Percentiles rank a stretch among this genome's conserved stretches.
These are phyloP conservation scores for Podospora comata DNA, from an alignment of 495 filamentous ascomycete genomes.

Conservation along the genomic window DNA sequence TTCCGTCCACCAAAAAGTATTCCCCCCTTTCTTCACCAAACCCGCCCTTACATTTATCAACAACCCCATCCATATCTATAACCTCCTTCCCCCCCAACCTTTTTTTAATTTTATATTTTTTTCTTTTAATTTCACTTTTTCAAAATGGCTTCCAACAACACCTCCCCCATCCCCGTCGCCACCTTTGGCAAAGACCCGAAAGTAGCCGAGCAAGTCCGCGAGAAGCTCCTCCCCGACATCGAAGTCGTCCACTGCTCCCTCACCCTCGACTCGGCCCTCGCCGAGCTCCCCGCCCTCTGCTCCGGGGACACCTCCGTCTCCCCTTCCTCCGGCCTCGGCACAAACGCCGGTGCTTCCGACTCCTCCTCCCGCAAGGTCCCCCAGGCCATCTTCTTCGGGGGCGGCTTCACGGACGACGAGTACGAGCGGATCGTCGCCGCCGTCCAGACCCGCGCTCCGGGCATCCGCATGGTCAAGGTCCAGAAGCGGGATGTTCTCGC, in stretches of 20 bases:
- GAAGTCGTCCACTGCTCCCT: constrained; percentile 36
- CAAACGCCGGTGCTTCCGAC: constrained; percentile 16
- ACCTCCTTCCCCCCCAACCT: not conserved
- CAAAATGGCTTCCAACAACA: constrained; percentile 5
- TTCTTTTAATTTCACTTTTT: not conserved
- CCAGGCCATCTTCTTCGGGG: constrained; percentile 34
- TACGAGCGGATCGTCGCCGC: constrained; percentile 27
- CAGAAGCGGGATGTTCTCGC: constrained; percentile 33
- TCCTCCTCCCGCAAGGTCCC: constrained; percentile 22
- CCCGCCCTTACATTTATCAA: not conserved
- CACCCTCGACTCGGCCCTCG: constrained; percentile 22
- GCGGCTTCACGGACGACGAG: constrained; percentile 32
- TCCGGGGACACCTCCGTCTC: constrained; percentile 19
- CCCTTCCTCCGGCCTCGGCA: constrained; percentile 29
- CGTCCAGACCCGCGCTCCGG: constrained; percentile 17
- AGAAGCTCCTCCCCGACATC: constrained; percentile 32
- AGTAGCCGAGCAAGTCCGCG: constrained; percentile 28
- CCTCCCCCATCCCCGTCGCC: constrained; percentile 29
- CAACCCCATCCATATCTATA: not conserved
- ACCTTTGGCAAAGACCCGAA: constrained; percentile 32
- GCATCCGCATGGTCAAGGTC: constrained; percentile 26
- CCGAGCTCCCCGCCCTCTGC: constrained; percentile 34
- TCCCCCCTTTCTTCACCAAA: not conserved
- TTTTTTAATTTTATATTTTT: not conserved
- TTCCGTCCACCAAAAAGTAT: not conserved